Evolutionary conservation across 768 basidiomycete genomes (phyloP).

Genomic region (Epithele typhae): DNA sequence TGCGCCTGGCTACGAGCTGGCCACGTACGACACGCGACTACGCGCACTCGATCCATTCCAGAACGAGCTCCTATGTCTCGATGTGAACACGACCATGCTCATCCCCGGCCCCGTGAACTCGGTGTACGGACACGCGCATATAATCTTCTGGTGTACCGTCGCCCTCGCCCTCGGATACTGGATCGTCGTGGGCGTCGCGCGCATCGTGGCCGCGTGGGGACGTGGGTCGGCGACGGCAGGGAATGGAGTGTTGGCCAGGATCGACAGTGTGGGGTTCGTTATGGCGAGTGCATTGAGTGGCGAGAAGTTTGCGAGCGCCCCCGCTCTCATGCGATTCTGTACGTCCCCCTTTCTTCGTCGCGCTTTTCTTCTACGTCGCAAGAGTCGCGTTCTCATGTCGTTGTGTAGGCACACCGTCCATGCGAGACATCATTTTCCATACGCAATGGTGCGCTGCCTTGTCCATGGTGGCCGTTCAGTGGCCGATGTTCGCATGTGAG

Average conservation of each 20-base stretch:
- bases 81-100: constrained; percentile 74
- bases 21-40: constrained; percentile 79
- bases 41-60: constrained; percentile 87
- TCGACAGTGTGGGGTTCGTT: constrained; percentile 84
- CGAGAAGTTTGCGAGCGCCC: constrained; percentile 78
- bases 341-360: constrained; percentile 35
- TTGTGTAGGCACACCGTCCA: constrained; percentile 81
- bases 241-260: constrained; percentile 60
- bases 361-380: too few relatives aligned
- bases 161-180: constrained; percentile 77
- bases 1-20: constrained; percentile 61
- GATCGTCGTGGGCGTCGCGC: constrained; percentile 73
- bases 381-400: too few relatives aligned
- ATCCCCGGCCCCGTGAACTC: constrained; percentile 47
- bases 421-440: constrained; percentile 90
- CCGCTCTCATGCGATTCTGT: constrained; percentile 89
- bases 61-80: constrained; percentile 78
- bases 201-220: constrained; percentile 82
- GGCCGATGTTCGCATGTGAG: constrained; percentile 90
- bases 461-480: constrained; percentile 91
- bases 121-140: constrained; percentile 62
- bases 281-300: constrained; percentile 92
- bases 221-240: constrained; percentile 59
- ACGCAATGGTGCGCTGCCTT: constrained; percentile 90
- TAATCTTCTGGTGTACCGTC: constrained; percentile 73